Conservation (phyloP, 345 rosid species). For the Gynandropsis gynandra region DNA sequence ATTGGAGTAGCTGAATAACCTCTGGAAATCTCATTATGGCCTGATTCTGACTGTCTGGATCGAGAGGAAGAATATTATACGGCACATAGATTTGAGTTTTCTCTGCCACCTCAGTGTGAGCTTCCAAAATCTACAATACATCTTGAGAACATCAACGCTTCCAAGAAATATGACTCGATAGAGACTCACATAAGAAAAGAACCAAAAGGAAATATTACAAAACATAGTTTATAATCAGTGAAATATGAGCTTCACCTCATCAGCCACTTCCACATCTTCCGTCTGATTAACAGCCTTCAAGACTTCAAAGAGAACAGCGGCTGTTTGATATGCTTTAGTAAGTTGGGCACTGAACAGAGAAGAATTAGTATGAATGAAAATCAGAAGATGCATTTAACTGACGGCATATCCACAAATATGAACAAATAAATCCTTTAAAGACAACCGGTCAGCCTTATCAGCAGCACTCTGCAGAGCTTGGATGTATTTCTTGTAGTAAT, state of each 20-base stretch:
- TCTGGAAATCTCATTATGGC: constrained; percentile 68
- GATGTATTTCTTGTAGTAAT: constrained; percentile 73
- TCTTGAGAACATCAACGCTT: constrained; percentile 8
- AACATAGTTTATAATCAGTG: no score
- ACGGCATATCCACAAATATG: constrained; percentile 3
- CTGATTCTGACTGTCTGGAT: constrained; percentile 66
- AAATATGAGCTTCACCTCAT: constrained; percentile 51
- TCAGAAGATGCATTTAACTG: constrained; percentile 1
- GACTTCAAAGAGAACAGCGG: constrained; percentile 70
- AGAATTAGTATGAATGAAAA: background rate
- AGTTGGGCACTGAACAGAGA: constrained; percentile 49
- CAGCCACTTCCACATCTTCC: constrained; percentile 54
- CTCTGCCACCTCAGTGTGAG: constrained; percentile 53
- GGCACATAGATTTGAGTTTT: constrained; percentile 56
- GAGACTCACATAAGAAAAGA: background rate
- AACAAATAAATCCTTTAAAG: constrained; percentile 1
- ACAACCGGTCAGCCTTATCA: constrained; percentile 72
- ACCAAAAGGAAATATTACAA: no score
- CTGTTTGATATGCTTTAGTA: constrained; percentile 71
- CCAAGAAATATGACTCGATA: constrained; percentile 5
- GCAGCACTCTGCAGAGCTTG: constrained; percentile 87
- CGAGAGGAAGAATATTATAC: constrained; percentile 69
- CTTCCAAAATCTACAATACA: constrained; percentile 45
- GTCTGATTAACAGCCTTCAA: constrained; percentile 68
- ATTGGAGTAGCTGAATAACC: constrained; percentile 31